These are phyloP conservation scores for Osmanthus fragrans DNA, from an alignment of 257 asterid species.

Conservation along the genomic window DNA sequence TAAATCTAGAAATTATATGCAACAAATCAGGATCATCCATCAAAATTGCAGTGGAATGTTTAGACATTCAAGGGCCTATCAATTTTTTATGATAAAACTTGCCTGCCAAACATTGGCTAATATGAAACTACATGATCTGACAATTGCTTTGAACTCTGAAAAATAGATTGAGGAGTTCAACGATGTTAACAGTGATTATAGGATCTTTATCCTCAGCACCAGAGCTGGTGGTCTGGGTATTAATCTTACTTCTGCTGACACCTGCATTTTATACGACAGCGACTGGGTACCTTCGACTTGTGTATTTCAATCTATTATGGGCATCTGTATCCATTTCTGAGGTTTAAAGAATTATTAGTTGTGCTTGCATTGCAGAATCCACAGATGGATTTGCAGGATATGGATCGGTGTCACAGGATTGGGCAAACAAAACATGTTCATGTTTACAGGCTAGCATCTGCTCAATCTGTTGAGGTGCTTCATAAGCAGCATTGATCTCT, in stretches of 20 bases:
- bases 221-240: slow-evolving; percentile 99
- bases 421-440: slow-evolving; percentile 99
- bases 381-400: slow-evolving; percentile 98
- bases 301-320: slow-evolving; percentile 7
- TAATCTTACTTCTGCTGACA: slow-evolving; percentile 97
- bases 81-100: slow-evolving; percentile 6
- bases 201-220: slow-evolving; percentile 95
- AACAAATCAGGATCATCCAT: neutral
- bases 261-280: slow-evolving; percentile 95
- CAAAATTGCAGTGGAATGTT: neutral
- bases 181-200: slow-evolving; percentile 55
- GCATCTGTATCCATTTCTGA: neutral
- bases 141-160: slow-evolving; percentile 19
- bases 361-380: slow-evolving; percentile 68
- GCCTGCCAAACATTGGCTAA: neutral
- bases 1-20: neutral
- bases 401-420: slow-evolving; percentile 97
- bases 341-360: slow-evolving; percentile 21
- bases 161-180: slow-evolving; percentile 87
- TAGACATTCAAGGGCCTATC: neutral
- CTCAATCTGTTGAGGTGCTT: slow-evolving; percentile 89
- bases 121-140: slow-evolving; percentile 18
- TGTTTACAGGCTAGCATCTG: slow-evolving; percentile 91
- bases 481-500: neutral
- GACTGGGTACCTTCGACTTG: slow-evolving; percentile 73